Percentiles rank a stretch among this genome's conserved stretches.
Evolutionary conservation across 306 rosid species (phyloP).

Genomic region (Citrullus amarus): DNA sequence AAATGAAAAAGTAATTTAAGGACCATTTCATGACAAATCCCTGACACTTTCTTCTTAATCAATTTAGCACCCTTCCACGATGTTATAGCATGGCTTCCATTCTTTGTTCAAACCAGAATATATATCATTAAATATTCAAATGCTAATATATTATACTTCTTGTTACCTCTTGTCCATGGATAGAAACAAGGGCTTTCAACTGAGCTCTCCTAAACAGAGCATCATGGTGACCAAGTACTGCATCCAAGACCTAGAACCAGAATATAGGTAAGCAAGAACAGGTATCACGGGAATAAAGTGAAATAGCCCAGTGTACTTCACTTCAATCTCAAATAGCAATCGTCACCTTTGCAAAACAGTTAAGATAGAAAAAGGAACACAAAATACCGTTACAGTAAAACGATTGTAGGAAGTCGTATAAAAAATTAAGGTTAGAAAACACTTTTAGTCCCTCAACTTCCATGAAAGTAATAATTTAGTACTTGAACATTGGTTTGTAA

Average conservation of each 20-base stretch:
- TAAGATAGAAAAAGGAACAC: background rate
- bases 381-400: background rate
- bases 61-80: background rate
- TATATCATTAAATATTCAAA: background rate
- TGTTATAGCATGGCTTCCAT: background rate
- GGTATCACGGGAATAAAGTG: background rate
- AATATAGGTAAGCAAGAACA: background rate
- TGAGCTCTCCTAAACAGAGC: constrained; percentile 41
- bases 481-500: too few species aligned
- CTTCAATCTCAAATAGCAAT: background rate
- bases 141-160: background rate
- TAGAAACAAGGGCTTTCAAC: constrained; percentile 40
- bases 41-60: background rate
- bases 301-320: background rate
- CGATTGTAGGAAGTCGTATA: background rate
- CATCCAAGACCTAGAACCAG: constrained; percentile 62
- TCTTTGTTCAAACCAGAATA: background rate
- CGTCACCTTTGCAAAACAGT: background rate
- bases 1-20: background rate
- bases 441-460: too few species aligned
- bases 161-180: constrained; percentile 36
- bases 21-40: background rate
- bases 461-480: too few species aligned
- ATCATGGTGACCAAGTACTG: constrained; percentile 56
- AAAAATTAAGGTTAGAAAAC: too few species aligned